phyloP scores from a whole-genome alignment of 2,329 filamentous ascomycete species.

The Colletotrichum caudatum region DNA sequence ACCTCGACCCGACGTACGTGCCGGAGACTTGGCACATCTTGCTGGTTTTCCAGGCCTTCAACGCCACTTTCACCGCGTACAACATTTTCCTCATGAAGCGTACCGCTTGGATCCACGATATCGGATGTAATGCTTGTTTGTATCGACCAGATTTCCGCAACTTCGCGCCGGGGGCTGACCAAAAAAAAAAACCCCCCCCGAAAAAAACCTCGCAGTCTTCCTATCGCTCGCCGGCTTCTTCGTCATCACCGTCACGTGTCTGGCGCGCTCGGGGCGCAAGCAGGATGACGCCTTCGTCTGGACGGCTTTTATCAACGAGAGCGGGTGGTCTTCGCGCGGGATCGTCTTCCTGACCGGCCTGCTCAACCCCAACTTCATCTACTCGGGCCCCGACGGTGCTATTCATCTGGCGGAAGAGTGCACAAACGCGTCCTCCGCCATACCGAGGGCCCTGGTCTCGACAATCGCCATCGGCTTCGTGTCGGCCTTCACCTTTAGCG shows the following conservation, averaged over 20 bases:
- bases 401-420: constrained; percentile 55
- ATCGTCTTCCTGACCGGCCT: constrained; percentile 55
- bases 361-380: constrained; percentile 53
- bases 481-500: constrained; percentile 49
- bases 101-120: constrained; percentile 24
- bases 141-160: neutral
- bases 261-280: constrained; percentile 42
- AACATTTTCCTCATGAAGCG: constrained; percentile 31
- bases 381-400: constrained; percentile 52
- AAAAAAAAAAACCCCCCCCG: no score
- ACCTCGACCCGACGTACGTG: constrained; percentile 18
- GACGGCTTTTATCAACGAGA: constrained; percentile 47
- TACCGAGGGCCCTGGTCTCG: constrained; percentile 50
- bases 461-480: constrained; percentile 51
- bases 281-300: constrained; percentile 46
- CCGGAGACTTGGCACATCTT: constrained; percentile 36
- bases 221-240: constrained; percentile 44
- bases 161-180: no score
- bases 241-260: constrained; percentile 48
- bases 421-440: constrained; percentile 46
- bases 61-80: constrained; percentile 18
- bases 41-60: constrained; percentile 26
- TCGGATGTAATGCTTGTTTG: constrained; percentile 15
- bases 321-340: constrained; percentile 47
- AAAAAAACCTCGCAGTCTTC: constrained; percentile 3